These are phyloP conservation scores for Calonectria pseudoreteaudii DNA, from an alignment of 2,329 filamentous ascomycete species.

Conservation along the genomic window DNA sequence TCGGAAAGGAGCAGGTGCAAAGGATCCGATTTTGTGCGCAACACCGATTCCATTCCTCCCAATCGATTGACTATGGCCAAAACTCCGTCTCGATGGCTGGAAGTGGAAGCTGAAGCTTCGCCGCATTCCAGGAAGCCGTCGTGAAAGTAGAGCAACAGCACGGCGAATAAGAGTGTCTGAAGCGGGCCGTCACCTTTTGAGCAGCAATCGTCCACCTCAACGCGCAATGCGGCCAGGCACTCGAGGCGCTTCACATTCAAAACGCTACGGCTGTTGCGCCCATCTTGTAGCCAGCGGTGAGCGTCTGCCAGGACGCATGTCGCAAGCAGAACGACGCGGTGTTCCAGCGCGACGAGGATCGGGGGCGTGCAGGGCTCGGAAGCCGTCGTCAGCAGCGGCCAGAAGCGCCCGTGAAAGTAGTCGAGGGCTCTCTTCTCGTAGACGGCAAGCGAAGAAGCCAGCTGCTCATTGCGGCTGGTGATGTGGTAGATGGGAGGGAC, in stretches of 20 bases:
- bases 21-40: conserved; percentile 42
- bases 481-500: conserved; percentile 46
- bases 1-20: conserved; percentile 56
- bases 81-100: conserved; percentile 51
- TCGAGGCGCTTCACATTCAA: conserved; percentile 42
- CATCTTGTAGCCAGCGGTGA: conserved; percentile 47
- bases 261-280: conserved; percentile 41
- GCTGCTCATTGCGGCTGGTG: conserved; percentile 41
- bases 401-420: conserved; percentile 49
- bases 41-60: conserved; percentile 42
- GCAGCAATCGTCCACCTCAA: conserved; percentile 49
- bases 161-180: conserved; percentile 50
- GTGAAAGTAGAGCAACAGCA: conserved; percentile 56
- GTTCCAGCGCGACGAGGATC: conserved; percentile 45
- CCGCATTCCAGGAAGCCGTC: conserved; percentile 52
- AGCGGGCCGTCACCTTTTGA: conserved; percentile 47
- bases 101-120: conserved; percentile 46
- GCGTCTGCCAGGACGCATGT: conserved; percentile 49
- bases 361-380: conserved; percentile 46
- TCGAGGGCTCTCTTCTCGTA: conserved; percentile 47
- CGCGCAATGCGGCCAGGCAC: conserved; percentile 47
- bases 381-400: conserved; percentile 46
- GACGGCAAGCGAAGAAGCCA: conserved; percentile 40
- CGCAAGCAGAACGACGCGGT: conserved; percentile 48
- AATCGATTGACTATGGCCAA: conserved; percentile 50